phyloP scores from a whole-genome alignment of 495 filamentous ascomycete species.

The Penicillium subrubescens region DNA sequence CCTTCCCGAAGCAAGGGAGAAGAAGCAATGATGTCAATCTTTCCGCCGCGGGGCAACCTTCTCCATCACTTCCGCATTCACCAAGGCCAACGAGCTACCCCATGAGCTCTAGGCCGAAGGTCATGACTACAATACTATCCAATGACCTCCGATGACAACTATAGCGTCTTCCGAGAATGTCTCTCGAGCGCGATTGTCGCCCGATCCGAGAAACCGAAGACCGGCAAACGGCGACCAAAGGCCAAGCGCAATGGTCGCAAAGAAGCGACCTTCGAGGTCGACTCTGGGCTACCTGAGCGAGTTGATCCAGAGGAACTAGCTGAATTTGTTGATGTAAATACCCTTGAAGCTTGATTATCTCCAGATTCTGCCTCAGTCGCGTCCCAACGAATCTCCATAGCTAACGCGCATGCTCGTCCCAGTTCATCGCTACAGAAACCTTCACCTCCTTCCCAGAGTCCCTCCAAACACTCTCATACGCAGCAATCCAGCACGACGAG shows the following conservation, averaged over 20 bases:
- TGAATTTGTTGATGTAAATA: conserved; percentile 70
- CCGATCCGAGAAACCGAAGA: conserved; percentile 49
- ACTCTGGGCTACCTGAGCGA: conserved; percentile 18
- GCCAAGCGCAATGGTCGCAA: conserved; percentile 26
- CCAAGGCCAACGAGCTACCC: neutral
- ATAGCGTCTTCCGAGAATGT: conserved; percentile 70
- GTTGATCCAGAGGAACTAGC: conserved; percentile 65
- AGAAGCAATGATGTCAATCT: neutral
- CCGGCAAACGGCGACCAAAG: conserved; percentile 50
- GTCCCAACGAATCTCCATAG: neutral
- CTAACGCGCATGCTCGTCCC: conserved; percentile 9
- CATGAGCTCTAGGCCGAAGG: neutral
- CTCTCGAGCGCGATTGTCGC: conserved; percentile 59
- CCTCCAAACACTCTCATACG: conserved; percentile 64
- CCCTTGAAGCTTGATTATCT: neutral
- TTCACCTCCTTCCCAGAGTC: conserved; percentile 63
- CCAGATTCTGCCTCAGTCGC: neutral
- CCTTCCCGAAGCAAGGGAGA: neutral
- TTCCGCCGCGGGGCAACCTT: neutral
- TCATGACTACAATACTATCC: neutral
- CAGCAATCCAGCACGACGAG: conserved; percentile 50
- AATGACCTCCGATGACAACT: conserved; percentile 53
- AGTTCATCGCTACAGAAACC: conserved; percentile 72
- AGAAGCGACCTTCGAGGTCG: conserved; percentile 11
- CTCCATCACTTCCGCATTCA: neutral